Evolutionary conservation across 257 asterid species (phyloP).

Genomic region (Mentha longifolia): DNA sequence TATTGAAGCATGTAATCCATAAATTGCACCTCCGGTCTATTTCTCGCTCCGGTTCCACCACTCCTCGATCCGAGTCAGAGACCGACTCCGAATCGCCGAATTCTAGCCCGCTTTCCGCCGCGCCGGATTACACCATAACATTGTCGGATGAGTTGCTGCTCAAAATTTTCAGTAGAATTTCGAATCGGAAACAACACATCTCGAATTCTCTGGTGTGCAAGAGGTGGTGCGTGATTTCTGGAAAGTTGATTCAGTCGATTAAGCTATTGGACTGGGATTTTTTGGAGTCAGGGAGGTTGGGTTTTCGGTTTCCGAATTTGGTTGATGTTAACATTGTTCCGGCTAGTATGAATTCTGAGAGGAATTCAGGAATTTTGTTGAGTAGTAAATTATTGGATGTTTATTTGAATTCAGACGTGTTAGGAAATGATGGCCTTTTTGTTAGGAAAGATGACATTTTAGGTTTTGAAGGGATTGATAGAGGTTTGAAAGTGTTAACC

Average conservation of each 20-base stretch:
- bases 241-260: constrained; percentile 60
- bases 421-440: constrained; percentile 46
- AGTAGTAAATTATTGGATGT: constrained; percentile 52
- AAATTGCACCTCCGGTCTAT: constrained; percentile 67
- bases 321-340: constrained; percentile 58
- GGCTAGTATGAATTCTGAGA: constrained; percentile 46
- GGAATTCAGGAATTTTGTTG: constrained; percentile 74
- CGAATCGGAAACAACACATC: constrained; percentile 50
- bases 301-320: constrained; percentile 67
- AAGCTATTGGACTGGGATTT: constrained; percentile 84
- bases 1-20: constrained; percentile 56
- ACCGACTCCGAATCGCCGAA: constrained; percentile 54
- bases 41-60: constrained; percentile 63
- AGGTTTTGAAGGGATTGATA: constrained; percentile 49
- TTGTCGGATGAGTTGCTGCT: constrained; percentile 67
- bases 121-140: constrained; percentile 46
- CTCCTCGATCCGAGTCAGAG: constrained; percentile 71
- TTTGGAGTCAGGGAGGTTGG: constrained; percentile 75
- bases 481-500: constrained; percentile 64
- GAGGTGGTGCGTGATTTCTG: constrained; percentile 72
- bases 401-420: constrained; percentile 48
- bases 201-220: constrained; percentile 72
- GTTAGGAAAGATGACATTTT: constrained; percentile 51
- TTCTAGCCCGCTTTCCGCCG: constrained; percentile 34
- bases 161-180: constrained; percentile 54